Evolutionary conservation across 495 filamentous ascomycete genomes (phyloP).

Genomic region (Neurospora sp.): DNA sequence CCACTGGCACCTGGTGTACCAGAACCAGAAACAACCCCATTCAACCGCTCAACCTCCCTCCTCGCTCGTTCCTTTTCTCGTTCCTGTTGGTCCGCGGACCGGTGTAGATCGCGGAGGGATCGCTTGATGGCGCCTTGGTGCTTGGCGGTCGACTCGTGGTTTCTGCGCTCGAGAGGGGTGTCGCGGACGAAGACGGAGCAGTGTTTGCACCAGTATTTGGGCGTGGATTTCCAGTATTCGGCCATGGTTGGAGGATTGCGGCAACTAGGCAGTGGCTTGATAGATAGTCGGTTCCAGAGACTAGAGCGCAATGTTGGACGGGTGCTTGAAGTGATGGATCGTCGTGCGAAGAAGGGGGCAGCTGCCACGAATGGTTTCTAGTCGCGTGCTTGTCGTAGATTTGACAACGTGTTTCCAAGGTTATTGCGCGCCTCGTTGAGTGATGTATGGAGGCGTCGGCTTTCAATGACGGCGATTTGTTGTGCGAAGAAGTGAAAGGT

Average conservation of each 20-base stretch:
- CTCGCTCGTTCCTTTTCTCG: constrained; percentile 73
- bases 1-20: constrained; percentile 9
- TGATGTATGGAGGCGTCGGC: background rate
- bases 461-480: background rate
- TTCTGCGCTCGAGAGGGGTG: constrained; percentile 76
- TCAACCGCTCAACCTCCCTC: constrained; percentile 76
- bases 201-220: constrained; percentile 96
- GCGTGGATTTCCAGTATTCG: constrained; percentile 98
- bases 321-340: background rate
- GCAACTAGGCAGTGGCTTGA: background rate
- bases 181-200: constrained; percentile 87
- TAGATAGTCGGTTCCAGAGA: background rate
- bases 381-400: background rate
- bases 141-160: constrained; percentile 82
- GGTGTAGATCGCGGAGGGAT: constrained; percentile 79
- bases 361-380: background rate
- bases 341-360: background rate
- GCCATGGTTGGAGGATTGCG: constrained; percentile 49
- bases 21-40: constrained; percentile 54
- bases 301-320: background rate
- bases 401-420: background rate
- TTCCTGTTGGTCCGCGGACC: constrained; percentile 64
- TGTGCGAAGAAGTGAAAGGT: background rate
- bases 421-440: background rate
- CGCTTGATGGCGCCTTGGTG: constrained; percentile 88